Conservation (phyloP, 306 rosid genomes). For the Cucurbita ficifolia region DNA sequence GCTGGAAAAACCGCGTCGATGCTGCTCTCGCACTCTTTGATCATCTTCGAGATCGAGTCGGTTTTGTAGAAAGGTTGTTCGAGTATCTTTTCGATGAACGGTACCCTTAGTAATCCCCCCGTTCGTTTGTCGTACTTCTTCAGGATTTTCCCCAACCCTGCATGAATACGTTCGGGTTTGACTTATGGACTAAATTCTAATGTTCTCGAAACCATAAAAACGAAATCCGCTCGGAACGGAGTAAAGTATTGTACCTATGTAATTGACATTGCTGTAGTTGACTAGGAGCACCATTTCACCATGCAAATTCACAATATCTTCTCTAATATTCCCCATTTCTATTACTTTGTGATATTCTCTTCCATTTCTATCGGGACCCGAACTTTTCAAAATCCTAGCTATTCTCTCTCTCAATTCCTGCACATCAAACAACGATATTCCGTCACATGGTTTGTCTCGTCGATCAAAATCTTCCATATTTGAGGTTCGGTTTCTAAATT, state of each 20-base stretch:
- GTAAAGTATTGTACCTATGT: conserved; percentile 37
- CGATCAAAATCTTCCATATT: too few relatives aligned
- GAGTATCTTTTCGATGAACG: conserved; percentile 63
- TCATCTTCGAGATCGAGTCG: conserved; percentile 59
- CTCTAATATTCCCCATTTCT: conserved; percentile 56
- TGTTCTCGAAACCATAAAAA: too few relatives aligned
- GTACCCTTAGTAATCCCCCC: conserved; percentile 47
- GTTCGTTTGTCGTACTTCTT: conserved; percentile 89
- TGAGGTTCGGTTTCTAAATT: too few relatives aligned
- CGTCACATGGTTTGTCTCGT: too few relatives aligned
- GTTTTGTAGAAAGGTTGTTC: conserved; percentile 78
- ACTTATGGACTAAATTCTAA: too few relatives aligned
- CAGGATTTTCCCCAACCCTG: conserved; percentile 81
- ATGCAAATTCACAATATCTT: conserved; percentile 75
- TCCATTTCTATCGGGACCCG: conserved; percentile 45
- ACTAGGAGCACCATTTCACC: conserved; percentile 86
- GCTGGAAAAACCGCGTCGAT: conserved; percentile 57
- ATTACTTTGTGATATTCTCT: conserved; percentile 36
- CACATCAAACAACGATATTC: not conserved
- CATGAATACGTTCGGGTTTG: not conserved
- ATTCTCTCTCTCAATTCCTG: conserved; percentile 66
- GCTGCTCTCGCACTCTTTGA: conserved; percentile 62
- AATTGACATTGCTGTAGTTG: conserved; percentile 78
- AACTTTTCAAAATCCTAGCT: conserved; percentile 28
- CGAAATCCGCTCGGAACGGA: not conserved